A percentile compares a stretch with the other conserved stretches of the same genome.
Conservation (phyloP, 495 filamentous ascomycete genomes). For the Xylaria palmicola region DNA sequence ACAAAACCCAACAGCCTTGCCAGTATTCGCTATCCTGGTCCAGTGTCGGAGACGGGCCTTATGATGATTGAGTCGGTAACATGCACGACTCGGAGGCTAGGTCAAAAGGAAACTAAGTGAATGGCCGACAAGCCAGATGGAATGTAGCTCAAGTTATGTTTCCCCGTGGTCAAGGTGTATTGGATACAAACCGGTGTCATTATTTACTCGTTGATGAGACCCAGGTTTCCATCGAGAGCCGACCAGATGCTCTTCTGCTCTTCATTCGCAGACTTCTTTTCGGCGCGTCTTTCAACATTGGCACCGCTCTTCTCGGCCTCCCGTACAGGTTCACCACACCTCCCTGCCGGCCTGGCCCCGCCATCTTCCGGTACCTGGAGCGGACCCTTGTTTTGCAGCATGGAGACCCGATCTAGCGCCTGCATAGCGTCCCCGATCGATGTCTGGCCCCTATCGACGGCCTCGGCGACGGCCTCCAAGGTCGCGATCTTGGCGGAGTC, state of each 20-base stretch:
- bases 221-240: slow-evolving; percentile 44
- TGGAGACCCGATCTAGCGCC: slow-evolving; percentile 37
- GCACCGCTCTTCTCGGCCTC: slow-evolving; percentile 24
- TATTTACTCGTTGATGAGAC: slow-evolving; percentile 36
- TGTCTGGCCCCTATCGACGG: slow-evolving; percentile 46
- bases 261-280: slow-evolving; percentile 25
- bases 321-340: slow-evolving; percentile 36
- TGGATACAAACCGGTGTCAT: neutral
- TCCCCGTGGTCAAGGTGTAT: too few species aligned
- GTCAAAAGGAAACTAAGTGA: too few species aligned
- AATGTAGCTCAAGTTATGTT: too few species aligned
- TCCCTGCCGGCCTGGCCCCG: slow-evolving; percentile 23
- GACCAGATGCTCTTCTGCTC: slow-evolving; percentile 38
- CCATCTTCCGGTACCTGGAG: slow-evolving; percentile 17
- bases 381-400: slow-evolving; percentile 32
- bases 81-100: too few species aligned
- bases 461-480: slow-evolving; percentile 48
- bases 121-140: too few species aligned
- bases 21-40: too few species aligned
- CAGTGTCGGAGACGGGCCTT: too few species aligned
- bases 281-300: slow-evolving; percentile 27
- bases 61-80: too few species aligned
- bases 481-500: slow-evolving; percentile 49
- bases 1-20: too few species aligned
- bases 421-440: slow-evolving; percentile 45